Evolutionary conservation across 257 asterid species (phyloP).

Genomic region (Salvia hispanica): DNA sequence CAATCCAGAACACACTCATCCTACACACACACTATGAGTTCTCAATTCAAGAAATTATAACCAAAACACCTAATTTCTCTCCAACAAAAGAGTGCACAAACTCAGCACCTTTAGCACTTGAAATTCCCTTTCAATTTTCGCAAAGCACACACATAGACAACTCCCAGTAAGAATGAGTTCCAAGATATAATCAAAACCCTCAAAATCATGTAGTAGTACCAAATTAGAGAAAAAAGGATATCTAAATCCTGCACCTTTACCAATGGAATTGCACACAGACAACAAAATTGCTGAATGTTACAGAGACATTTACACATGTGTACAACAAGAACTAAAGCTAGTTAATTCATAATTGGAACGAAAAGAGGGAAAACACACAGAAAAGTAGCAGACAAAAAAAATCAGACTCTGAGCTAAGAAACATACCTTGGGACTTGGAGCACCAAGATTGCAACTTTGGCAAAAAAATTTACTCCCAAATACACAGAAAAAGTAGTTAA

Average conservation of each 20-base stretch:
- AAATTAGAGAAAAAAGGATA: not conserved
- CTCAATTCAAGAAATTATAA: not conserved
- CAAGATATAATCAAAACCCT: slow-evolving; percentile 18
- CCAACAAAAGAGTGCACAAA: too few relatives aligned
- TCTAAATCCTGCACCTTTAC: slow-evolving; percentile 5
- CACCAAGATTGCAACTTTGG: slow-evolving; percentile 35
- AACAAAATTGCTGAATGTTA: slow-evolving; percentile 1
- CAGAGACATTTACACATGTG: slow-evolving; percentile 22
- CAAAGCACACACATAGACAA: not conserved
- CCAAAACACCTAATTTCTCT: too few relatives aligned
- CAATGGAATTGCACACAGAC: slow-evolving; percentile 8
- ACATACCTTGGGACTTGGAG: slow-evolving; percentile 30
- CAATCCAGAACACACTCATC: slow-evolving; percentile 52
- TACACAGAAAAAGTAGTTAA: not conserved
- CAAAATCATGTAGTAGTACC: slow-evolving; percentile 3
- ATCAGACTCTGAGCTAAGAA: slow-evolving; percentile 44
- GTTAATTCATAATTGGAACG: not conserved
- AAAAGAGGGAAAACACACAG: slow-evolving; percentile 20
- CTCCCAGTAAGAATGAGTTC: not conserved
- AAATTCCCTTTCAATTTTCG: too few relatives aligned
- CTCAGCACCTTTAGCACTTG: too few relatives aligned
- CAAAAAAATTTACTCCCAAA: slow-evolving; percentile 29
- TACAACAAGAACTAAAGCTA: slow-evolving; percentile 22
- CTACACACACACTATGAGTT: slow-evolving; percentile 18
- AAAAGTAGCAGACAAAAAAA: slow-evolving; percentile 33